Evolutionary conservation across 345 rosid species (phyloP).

Genomic region (Bruguiera parviflora): DNA sequence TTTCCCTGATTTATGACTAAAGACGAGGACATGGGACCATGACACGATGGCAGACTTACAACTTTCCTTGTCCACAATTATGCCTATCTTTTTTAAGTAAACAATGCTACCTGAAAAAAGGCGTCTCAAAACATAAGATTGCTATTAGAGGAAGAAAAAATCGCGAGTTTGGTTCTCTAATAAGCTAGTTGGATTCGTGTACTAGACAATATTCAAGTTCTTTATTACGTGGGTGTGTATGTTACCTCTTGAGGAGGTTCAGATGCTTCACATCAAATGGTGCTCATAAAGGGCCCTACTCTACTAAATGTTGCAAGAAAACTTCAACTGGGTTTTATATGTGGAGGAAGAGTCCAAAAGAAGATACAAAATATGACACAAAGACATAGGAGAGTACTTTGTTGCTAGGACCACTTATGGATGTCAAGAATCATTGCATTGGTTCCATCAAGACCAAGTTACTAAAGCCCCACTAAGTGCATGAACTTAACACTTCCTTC

Average conservation of each 20-base stretch:
- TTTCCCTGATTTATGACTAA: not conserved
- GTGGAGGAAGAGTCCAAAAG: slow-evolving; percentile 24
- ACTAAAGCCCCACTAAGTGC: not conserved
- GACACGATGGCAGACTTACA: slow-evolving; percentile 6
- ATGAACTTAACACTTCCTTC: not conserved
- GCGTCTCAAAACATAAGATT: slow-evolving; percentile 11
- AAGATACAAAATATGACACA: slow-evolving; percentile 20
- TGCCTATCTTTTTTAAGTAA: slow-evolving; percentile 5
- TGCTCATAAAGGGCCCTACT: slow-evolving; percentile 20
- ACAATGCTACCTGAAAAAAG: not conserved
- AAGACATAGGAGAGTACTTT: slow-evolving; percentile 8
- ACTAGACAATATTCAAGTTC: not conserved
- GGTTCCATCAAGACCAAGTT: slow-evolving; percentile 18
- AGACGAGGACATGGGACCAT: not conserved
- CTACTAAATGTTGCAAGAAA: not conserved
- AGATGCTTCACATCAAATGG: slow-evolving; percentile 13
- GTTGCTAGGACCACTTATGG: slow-evolving; percentile 24
- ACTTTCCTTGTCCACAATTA: not conserved
- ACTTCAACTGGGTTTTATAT: slow-evolving; percentile 18
- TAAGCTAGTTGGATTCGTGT: not conserved
- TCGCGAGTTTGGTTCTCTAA: not conserved
- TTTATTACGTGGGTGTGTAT: not conserved
- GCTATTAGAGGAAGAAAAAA: not conserved
- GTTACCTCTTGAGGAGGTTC: slow-evolving; percentile 6
- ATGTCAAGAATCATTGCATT: not conserved